Percentiles rank a stretch among this genome's conserved stretches.
Conservation (phyloP, 441 rosid species). For the Aleurites moluccanus region DNA sequence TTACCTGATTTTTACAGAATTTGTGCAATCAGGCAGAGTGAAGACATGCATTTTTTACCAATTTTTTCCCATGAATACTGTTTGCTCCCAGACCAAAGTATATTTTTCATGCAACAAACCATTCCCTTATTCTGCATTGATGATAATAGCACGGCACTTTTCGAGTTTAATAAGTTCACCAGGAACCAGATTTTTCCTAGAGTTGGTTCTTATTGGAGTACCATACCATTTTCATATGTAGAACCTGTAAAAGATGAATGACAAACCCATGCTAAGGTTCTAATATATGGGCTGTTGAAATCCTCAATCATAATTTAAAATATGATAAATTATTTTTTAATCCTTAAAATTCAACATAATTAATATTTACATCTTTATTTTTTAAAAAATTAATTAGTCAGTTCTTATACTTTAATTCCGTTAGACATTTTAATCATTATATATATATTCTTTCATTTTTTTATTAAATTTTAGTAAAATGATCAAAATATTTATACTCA, state of each 20-base stretch:
- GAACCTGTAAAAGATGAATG: not conserved
- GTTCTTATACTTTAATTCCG: no score
- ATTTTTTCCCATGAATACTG: not conserved
- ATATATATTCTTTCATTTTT: no score
- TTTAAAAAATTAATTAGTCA: no score
- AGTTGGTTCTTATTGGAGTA: not conserved
- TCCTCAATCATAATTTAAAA: no score
- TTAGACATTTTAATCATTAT: no score
- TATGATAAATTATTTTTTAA: no score
- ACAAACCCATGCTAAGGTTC: no score
- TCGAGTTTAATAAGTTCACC: not conserved
- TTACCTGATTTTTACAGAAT: slow-evolving; percentile 50
- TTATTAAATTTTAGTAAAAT: no score
- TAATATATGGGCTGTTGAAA: no score
- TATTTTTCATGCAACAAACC: not conserved
- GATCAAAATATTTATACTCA: no score
- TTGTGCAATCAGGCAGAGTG: not conserved
- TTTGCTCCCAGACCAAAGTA: not conserved
- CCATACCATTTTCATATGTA: not conserved
- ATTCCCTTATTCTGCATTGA: not conserved
- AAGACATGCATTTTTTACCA: not conserved
- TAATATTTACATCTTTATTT: no score
- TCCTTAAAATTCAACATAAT: no score
- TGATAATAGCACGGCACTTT: not conserved
- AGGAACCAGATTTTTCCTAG: not conserved